A percentile compares a stretch with the other conserved stretches of the same genome.
Evolutionary conservation across 2,329 filamentous ascomycete genomes (phyloP).

Genomic region (Metarhizium humberi): DNA sequence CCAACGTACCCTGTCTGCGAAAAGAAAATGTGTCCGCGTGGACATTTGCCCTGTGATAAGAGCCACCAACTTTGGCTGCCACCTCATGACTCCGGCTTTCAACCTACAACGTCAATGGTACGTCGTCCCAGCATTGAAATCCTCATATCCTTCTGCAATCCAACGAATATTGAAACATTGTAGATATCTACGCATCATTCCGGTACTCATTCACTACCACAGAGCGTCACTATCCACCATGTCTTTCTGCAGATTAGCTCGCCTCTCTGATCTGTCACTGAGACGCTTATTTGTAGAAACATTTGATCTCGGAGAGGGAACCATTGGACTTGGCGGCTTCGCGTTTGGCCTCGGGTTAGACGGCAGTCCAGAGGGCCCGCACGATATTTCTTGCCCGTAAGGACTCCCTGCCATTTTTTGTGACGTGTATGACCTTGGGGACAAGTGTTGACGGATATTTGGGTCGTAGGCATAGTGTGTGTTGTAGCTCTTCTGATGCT

Average conservation of each 20-base stretch:
- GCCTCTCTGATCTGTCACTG: constrained; percentile 8
- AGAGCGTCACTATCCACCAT: constrained; percentile 12
- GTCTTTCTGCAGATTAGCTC: constrained; percentile 1
- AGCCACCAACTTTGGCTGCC: no score
- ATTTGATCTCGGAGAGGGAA: constrained; percentile 9
- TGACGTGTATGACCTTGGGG: constrained; percentile 14
- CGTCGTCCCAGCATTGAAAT: no score
- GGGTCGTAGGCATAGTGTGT: constrained; percentile 24
- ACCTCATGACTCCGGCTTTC: no score
- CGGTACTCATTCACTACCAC: constrained; percentile 6
- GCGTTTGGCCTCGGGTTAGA: constrained; percentile 15
- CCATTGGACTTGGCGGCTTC: constrained; percentile 12
- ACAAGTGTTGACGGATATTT: constrained; percentile 21
- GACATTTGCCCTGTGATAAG: no score
- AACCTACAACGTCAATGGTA: no score
- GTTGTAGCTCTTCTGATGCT: constrained; percentile 9
- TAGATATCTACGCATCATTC: not conserved
- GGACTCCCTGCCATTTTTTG: constrained; percentile 9
- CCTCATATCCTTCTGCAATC: no score
- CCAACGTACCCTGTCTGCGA: no score
- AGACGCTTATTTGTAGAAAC: constrained; percentile 4
- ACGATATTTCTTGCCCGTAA: constrained; percentile 13
- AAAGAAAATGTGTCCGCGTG: no score
- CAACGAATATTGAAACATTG: no score
- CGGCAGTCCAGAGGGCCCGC: constrained; percentile 20